Evolutionary conservation across 345 rosid species (phyloP), one percentile per base, ranked within the genome.

Genomic region (Passiflora organensis): DNA sequence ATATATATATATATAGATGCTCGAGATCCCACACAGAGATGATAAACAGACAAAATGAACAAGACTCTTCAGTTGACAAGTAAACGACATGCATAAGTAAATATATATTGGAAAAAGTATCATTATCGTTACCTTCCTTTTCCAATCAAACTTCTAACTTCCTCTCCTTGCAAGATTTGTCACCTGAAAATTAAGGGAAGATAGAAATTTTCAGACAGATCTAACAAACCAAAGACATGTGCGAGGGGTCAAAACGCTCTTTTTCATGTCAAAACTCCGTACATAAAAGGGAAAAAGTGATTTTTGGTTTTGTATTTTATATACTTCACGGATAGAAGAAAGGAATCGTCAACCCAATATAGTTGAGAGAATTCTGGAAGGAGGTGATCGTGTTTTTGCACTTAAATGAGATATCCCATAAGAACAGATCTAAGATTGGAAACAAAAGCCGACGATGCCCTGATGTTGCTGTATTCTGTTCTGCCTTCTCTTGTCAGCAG

Each of bases 391-490:
- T 28, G 46, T 24, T 51, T 48, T 18, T 19, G 16, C 11, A n/a
- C n/a, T 51, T n/a, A n/a, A 20, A 25, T 32, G 13, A 13, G 48
- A 43, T 51, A 51, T 28, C 66, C 21, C 32, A 11, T 19, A 44
- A 39, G 63, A 72, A 60, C 65, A 20, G 62, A 63, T 77, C 59
- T 63, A 32, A 28, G 23, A 17, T 42, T 56, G 50, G 17, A 56
- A 56, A 56, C 51, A 9, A 13, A 45, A 56, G 43, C 51, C 8
- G 41, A n/a, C n/a, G 6, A 17, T 36, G 32, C 34, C 34, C 34
- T 32, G 20, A 16, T 32, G 39, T 53, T 10, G 20, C 20, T 14
- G 25, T n/a, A 16, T 38, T 53, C 19, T 1, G 10, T 21, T 38
- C 55, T 34, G 45, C 12, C 45, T 53, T 2, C 6, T 11, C 0